Evolutionary conservation across 306 rosid species (phyloP), one percentile per base, ranked within the genome.

Genomic region (Gastrolobium villosum): DNA sequence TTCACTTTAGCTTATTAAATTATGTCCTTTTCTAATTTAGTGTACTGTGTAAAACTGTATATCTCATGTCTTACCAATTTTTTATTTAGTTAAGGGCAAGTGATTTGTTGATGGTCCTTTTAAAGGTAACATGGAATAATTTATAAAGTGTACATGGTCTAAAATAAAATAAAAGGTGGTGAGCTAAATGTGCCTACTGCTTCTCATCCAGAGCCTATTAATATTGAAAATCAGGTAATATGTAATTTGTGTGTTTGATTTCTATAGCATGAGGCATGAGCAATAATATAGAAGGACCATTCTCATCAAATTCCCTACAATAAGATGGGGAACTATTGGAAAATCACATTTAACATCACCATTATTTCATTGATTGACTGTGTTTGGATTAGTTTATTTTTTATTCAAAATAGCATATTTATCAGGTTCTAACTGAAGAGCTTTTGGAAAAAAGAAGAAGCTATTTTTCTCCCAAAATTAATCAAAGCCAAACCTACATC

Each of bases 191-290:
- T 87, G 28, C 94, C 98, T 46, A 73, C 91, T 80, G 83, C 89
- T 82, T 82, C 97, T 68, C 90, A 71, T 20, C 79, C 98, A 39
- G 96, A 93, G 87, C 91, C 96, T 52, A 75, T 81, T 63, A 95
- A 62, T 78, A 62, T 84, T 61, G 96, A 96, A 85, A 90, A 88
- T 81, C 97, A 76, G 98, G 99, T 93, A 85, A 66, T 68, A 15
- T 37, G 56, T 54, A 35, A 70, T 74, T 77, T 77, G 31, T 77
- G 32, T 45, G 26, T 36, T 49, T 81, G 65, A 49, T 30, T 55
- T 57, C 13, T 2, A 35, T 72, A 60, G n/a, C n/a, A n/a, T n/a
- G n/a, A n/a, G n/a, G 73, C 53, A 40, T 77, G 73, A 41, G 44
- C 67, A 79, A 48, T 78, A 34, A 65, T 68, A 50, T 36, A 31